Evolutionary conservation across 495 filamentous ascomycete genomes (phyloP).

Genomic region (Xylaria castorea): DNA sequence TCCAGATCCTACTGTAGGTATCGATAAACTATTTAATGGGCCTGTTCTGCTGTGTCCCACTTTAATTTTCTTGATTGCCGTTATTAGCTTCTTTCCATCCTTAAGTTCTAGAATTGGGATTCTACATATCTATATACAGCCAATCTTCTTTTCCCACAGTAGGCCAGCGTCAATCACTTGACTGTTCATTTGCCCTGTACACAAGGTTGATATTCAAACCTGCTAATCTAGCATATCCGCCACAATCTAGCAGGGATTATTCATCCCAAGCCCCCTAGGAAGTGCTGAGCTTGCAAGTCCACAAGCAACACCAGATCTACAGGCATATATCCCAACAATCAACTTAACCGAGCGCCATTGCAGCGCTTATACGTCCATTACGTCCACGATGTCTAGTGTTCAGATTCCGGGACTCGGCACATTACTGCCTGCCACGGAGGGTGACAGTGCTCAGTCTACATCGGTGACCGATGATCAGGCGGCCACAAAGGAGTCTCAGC

Average conservation of each 20-base stretch:
- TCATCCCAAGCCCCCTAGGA: not conserved
- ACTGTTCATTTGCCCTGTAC: not conserved
- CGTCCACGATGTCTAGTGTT: conserved; percentile 50
- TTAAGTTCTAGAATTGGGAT: not conserved
- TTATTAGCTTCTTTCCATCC: not conserved
- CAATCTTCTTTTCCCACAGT: not conserved
- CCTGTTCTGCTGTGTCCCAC: conserved; percentile 2
- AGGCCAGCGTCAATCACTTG: not conserved
- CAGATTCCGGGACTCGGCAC: conserved; percentile 49
- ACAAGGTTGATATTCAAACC: not conserved
- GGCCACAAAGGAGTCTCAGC: conserved; percentile 23
- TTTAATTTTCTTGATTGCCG: conserved; percentile 7
- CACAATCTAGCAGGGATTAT: not conserved
- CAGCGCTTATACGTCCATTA: not conserved
- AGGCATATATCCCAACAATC: not conserved
- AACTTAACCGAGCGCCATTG: not conserved
- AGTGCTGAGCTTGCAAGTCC: not conserved
- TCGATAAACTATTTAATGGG: conserved; percentile 21
- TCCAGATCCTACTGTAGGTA: too few species aligned
- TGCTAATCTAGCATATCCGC: not conserved
- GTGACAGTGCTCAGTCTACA: conserved; percentile 16
- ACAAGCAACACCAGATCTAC: conserved; percentile 9
- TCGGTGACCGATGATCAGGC: conserved; percentile 20
- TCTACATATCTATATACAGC: not conserved
- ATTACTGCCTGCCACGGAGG: conserved; percentile 15